phyloP scores from a whole-genome alignment of 164 flowering plant species.

The Nymphaea thermarum region DNA sequence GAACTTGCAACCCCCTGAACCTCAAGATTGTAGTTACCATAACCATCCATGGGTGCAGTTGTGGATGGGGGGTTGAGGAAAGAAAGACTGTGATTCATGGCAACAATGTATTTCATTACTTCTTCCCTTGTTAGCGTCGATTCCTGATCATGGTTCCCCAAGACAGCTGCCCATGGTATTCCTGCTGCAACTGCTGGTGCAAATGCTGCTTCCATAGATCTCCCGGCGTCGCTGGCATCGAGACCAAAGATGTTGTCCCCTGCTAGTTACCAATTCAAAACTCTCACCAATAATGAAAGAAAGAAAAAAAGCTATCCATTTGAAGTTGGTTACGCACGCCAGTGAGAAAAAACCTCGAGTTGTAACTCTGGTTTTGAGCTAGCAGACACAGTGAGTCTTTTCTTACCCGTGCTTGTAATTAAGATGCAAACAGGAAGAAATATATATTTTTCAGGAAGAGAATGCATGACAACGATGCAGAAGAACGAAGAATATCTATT shows the following conservation, averaged over 20 bases:
- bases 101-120: neutral
- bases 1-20: conserved; percentile 31
- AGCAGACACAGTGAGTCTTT: too few species aligned
- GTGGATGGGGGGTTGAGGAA: neutral
- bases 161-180: neutral
- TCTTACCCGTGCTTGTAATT: too few species aligned
- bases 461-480: too few species aligned
- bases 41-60: neutral
- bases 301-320: too few species aligned
- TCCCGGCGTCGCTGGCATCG: neutral
- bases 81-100: neutral
- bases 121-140: neutral
- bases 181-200: neutral
- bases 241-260: neutral
- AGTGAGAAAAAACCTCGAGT: too few species aligned
- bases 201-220: neutral
- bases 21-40: neutral
- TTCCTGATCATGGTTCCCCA: neutral
- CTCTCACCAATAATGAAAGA: neutral
- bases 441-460: too few species aligned
- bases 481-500: too few species aligned
- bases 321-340: too few species aligned
- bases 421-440: too few species aligned
- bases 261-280: neutral
- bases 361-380: too few species aligned